Evolutionary conservation across 1,139 yeast species (phyloP).

Genomic region (Geotrichum fermentans): DNA sequence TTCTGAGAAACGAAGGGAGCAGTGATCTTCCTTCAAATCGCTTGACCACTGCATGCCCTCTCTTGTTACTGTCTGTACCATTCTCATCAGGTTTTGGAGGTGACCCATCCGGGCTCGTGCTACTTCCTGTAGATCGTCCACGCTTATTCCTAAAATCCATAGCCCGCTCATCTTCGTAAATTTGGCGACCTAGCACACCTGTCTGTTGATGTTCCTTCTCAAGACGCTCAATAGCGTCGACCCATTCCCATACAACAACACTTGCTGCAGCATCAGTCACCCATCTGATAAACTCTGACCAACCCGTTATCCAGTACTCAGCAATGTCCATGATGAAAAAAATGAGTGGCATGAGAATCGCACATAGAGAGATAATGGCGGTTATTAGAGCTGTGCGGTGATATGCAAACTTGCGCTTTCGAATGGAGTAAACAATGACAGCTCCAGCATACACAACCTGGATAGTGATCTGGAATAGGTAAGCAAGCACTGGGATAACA

Average conservation of each 20-base stretch:
- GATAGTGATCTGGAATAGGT: conserved; percentile 67
- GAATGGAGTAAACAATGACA: conserved; percentile 55
- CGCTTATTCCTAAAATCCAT: conserved; percentile 5
- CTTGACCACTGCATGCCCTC: conserved; percentile 5
- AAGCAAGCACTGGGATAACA: conserved; percentile 70
- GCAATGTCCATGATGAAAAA: conserved; percentile 75
- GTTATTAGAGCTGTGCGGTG: conserved; percentile 49
- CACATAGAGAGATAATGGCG: conserved; percentile 53
- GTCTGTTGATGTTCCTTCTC: conserved; percentile 66
- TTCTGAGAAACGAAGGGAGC: conserved; percentile 10
- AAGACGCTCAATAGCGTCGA: conserved; percentile 59
- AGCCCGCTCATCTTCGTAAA: conserved; percentile 59
- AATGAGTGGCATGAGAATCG: conserved; percentile 63
- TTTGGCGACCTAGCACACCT: conserved; percentile 75
- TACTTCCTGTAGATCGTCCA: not conserved
- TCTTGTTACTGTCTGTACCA: too few relatives aligned
- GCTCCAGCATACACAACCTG: conserved; percentile 67
- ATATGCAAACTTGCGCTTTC: conserved; percentile 54
- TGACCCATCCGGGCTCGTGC: not conserved
- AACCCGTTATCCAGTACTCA: conserved; percentile 64
- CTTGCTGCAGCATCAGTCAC: conserved; percentile 43
- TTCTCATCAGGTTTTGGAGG: too few relatives aligned
- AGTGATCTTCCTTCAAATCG: conserved; percentile 11
- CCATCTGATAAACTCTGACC: conserved; percentile 70
- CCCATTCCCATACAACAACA: conserved; percentile 93